Evolutionary conservation across 208 protist genomes (phyloP).

Genomic region (Spironucleus salmonicida): DNA sequence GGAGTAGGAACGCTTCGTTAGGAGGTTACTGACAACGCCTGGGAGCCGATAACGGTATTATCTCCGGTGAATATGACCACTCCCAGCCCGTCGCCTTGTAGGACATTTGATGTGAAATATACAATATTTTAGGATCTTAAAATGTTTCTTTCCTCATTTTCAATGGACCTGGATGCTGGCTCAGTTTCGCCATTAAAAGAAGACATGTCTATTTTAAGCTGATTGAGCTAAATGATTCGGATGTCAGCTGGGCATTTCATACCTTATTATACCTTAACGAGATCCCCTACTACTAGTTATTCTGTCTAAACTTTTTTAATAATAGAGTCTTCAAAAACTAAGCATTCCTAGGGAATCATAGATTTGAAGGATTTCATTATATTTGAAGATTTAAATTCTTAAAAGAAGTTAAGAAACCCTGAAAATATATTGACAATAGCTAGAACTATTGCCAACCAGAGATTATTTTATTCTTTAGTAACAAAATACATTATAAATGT

Average conservation of each 20-base stretch:
- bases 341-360: not conserved
- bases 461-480: not conserved
- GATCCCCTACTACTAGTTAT: slow-evolving; percentile 29
- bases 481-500: not conserved
- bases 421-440: slow-evolving; percentile 1
- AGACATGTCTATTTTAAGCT: slow-evolving; percentile 29
- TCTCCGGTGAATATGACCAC: slow-evolving; percentile 29
- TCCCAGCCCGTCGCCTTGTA: not conserved
- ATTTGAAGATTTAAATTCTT: slow-evolving; percentile 19
- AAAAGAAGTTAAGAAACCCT: slow-evolving; percentile 14
- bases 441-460: not conserved
- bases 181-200: slow-evolving; percentile 30
- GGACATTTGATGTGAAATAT: not conserved
- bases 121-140: not conserved
- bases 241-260: slow-evolving; percentile 28
- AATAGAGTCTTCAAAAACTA: not conserved
- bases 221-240: not conserved
- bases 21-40: not conserved
- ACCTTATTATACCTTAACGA: slow-evolving; percentile 23
- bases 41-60: slow-evolving; percentile 28
- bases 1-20: not conserved
- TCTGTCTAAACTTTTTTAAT: not conserved
- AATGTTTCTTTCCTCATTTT: not conserved
- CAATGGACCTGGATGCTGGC: not conserved
- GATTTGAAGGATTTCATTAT: slow-evolving; percentile 17